Percentiles rank a stretch among this genome's conserved stretches.
Evolutionary conservation across 2,329 filamentous ascomycete species (phyloP).

Genomic region (Escovopsis weberi): DNA sequence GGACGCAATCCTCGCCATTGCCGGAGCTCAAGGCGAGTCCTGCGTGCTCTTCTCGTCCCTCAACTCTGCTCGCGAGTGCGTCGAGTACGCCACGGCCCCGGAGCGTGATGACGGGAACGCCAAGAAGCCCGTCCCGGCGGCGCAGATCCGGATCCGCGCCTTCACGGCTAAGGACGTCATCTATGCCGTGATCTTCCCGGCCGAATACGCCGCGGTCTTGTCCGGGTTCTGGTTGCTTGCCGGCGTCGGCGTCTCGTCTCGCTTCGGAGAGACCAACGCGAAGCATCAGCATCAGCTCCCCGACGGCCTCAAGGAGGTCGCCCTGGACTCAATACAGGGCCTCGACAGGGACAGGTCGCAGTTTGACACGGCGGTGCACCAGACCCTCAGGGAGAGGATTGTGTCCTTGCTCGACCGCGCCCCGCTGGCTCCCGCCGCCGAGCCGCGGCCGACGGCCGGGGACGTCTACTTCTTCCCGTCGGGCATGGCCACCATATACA

Average conservation of each 20-base stretch:
- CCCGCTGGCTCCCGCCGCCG: constrained; percentile 1
- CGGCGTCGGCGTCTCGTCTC: constrained; percentile 23
- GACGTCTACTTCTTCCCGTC: constrained; percentile 33
- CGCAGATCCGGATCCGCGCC: neutral
- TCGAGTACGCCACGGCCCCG: constrained; percentile 2
- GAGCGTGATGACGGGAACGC: constrained; percentile 2
- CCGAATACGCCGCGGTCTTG: constrained; percentile 15
- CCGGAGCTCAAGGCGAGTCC: neutral
- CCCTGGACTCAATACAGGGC: too few species aligned
- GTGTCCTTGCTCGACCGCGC: neutral
- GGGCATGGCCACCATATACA: constrained; percentile 34
- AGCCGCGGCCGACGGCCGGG: constrained; percentile 14
- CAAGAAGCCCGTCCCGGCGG: constrained; percentile 1
- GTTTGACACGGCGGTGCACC: neutral
- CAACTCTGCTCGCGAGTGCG: constrained; percentile 3
- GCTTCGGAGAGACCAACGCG: constrained; percentile 23
- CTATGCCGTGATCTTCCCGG: constrained; percentile 18
- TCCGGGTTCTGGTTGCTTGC: constrained; percentile 25
- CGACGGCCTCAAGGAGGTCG: constrained; percentile 8
- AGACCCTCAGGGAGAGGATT: neutral
- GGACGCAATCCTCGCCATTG: neutral
- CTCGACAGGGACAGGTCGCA: neutral
- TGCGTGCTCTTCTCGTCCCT: constrained; percentile 3
- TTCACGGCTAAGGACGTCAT: constrained; percentile 4
- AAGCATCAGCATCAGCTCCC: constrained; percentile 8